Base-by-base conservation (phyloP, 106 monocot genomes). In the Apostasia shenzhenica region DNA sequence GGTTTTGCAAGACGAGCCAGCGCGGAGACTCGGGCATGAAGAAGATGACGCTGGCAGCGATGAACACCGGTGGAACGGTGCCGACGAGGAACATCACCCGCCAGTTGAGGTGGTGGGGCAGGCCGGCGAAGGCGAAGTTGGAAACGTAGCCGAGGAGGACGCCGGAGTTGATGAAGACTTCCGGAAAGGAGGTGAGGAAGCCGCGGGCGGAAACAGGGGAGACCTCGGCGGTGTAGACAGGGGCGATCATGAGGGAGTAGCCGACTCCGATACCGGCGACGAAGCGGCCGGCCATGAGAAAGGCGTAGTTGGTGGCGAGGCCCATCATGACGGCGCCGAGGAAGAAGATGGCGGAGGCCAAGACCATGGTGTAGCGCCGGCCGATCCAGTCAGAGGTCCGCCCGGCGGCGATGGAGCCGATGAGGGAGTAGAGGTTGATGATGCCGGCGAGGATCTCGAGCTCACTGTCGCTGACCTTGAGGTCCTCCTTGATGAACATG, bases 1-100 rank as follows among this genome's bases (percentile, higher is more conserved):
- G 75, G 45, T 81, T 81, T 49, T 82, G 85, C 81, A 86, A 75
- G 39, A 82, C 81, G 13, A 86, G 85, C 85, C 85, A 86, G 14
- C 81, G 71, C 0, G 85, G 85, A 1, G 85, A 86, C 49, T 86
- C 85, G 5, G 85, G 85, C 85, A 86, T 86, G 45, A 26, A 14
- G 26, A 62, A 38, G 55, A 85, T 58, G 14, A 81, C 84, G 0
- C 67, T 74, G 10, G 49, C 39, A 26, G 70, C 77, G n/a, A 85
- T 77, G 61, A 85, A 80, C 4, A 75, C 51, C 38, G 84, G 71
- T 8, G 84, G 81, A 12, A 83, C 56, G 39, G 84, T 77, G 45
- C 84, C 84, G 13, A 14, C 67, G 2, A 61, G 43, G 63, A 85
- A 61, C 84, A 85, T 85, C 37, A 75, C n/a, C 2, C 84, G 72